phyloP scores from a whole-genome alignment of 768 basidiomycete genomes.

The Leccinellum rugosiceps region DNA sequence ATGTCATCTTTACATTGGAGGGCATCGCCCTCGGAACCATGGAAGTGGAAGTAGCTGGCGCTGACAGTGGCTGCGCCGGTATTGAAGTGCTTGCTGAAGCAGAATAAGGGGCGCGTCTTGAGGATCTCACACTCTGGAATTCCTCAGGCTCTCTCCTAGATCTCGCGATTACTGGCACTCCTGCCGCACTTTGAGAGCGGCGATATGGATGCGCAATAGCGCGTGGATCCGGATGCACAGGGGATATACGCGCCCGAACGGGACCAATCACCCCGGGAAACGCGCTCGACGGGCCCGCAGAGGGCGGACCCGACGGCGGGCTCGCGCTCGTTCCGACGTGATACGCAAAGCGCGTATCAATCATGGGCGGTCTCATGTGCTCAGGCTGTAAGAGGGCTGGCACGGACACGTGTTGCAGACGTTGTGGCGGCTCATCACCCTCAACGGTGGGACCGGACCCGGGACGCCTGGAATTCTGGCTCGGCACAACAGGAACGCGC shows the following conservation, averaged over 20 bases:
- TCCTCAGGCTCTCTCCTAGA: conserved; percentile 30
- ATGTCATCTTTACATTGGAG: conserved; percentile 4
- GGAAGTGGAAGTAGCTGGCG: background rate
- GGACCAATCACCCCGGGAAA: conserved; percentile 23
- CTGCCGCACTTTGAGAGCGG: conserved; percentile 29
- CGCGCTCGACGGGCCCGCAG: conserved; percentile 20
- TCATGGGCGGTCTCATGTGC: conserved; percentile 35
- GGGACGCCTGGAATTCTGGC: conserved; percentile 23
- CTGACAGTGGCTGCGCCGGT: conserved; percentile 9
- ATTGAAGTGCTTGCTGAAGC: conserved; percentile 1
- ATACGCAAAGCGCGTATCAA: conserved; percentile 31
- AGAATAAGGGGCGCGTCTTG: conserved; percentile 17
- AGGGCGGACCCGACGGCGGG: conserved; percentile 31
- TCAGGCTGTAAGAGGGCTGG: conserved; percentile 19
- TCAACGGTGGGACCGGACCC: conserved; percentile 18
- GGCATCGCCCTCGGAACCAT: conserved; percentile 4
- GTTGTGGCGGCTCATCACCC: conserved; percentile 24
- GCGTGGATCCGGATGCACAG: conserved; percentile 21
- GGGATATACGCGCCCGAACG: conserved; percentile 25
- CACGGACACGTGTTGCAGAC: conserved; percentile 25
- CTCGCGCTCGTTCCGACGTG: conserved; percentile 28
- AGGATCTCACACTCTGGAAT: conserved; percentile 27
- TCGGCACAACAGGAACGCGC: conserved; percentile 28
- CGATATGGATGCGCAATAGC: conserved; percentile 27
- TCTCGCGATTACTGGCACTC: conserved; percentile 17